Conservation (phyloP, 75 land plant genomes). For the Sequoia sempervirens region DNA sequence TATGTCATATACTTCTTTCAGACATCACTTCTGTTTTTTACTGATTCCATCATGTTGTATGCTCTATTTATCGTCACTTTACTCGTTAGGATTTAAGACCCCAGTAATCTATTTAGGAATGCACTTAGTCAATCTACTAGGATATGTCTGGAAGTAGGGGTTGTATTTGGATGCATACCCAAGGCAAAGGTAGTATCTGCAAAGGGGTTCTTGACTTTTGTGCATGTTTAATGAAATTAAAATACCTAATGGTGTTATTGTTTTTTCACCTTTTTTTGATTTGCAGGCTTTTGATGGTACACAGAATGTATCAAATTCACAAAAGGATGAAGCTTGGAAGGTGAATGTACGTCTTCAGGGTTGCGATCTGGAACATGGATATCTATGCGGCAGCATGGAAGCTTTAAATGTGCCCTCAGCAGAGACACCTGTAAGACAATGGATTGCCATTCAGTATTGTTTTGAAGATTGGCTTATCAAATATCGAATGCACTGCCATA, state of each 20-base stretch:
- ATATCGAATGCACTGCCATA: slow-evolving; percentile 3
- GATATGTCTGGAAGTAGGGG: not conserved
- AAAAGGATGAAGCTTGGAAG: slow-evolving; percentile 98
- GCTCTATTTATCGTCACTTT: not conserved
- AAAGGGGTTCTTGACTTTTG: not conserved
- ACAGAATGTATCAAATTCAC: slow-evolving; percentile 86
- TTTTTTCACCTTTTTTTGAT: not conserved
- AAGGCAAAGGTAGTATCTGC: not conserved
- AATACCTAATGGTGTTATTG: slow-evolving; percentile 3
- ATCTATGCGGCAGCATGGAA: slow-evolving; percentile 99
- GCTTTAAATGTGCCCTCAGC: slow-evolving; percentile 98
- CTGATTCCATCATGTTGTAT: not conserved
- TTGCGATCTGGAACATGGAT: slow-evolving; percentile 86
- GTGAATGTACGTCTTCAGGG: slow-evolving; percentile 97
- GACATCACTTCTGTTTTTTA: not conserved
- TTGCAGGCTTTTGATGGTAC: slow-evolving; percentile 88
- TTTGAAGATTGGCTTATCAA: not conserved
- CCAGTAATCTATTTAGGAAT: not conserved
- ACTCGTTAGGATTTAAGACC: not conserved
- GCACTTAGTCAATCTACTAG: not conserved
- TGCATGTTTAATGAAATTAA: not conserved
- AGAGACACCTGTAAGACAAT: slow-evolving; percentile 80
- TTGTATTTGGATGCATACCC: not conserved
- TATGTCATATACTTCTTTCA: not conserved
- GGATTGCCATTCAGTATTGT: not conserved